A percentile compares a stretch with the other conserved stretches of the same genome.
These are phyloP conservation scores for Aureobasidium musti DNA, from an alignment of 2,329 filamentous ascomycete species.

Conservation along the genomic window DNA sequence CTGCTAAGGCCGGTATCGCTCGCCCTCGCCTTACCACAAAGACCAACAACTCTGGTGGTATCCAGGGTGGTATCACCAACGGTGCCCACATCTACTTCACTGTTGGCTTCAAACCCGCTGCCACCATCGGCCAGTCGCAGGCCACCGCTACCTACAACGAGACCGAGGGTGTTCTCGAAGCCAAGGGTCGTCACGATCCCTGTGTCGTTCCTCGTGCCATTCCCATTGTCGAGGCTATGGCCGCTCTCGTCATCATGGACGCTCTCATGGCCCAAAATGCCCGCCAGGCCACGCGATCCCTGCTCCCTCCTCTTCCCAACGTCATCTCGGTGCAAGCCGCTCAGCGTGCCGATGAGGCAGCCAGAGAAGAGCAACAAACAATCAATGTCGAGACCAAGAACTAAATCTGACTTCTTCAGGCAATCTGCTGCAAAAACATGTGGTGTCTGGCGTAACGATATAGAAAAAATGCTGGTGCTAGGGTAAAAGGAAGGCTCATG, in stretches of 20 bases:
- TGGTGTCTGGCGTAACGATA: slow-evolving; percentile 22
- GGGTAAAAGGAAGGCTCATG: slow-evolving; percentile 10
- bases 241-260: slow-evolving; percentile 83
- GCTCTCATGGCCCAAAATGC: slow-evolving; percentile 80
- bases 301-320: slow-evolving; percentile 49
- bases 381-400: slow-evolving; percentile 27
- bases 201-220: slow-evolving; percentile 86
- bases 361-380: slow-evolving; percentile 30
- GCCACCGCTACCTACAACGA: slow-evolving; percentile 78
- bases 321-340: slow-evolving; percentile 40
- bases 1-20: slow-evolving; percentile 37
- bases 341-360: slow-evolving; percentile 30
- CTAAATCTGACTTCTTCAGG: not conserved
- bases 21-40: slow-evolving; percentile 69
- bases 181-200: slow-evolving; percentile 92
- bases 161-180: slow-evolving; percentile 73
- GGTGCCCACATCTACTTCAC: slow-evolving; percentile 93
- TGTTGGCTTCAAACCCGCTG: slow-evolving; percentile 90
- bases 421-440: slow-evolving; percentile 7
- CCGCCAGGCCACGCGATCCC: slow-evolving; percentile 52
- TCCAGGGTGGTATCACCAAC: slow-evolving; percentile 94
- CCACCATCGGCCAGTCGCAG: slow-evolving; percentile 89
- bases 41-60: slow-evolving; percentile 93
- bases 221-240: slow-evolving; percentile 89
- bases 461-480: slow-evolving; percentile 6